Evolutionary conservation across 306 rosid species (phyloP).

Genomic region (Herpetospermum pedunculosum): DNA sequence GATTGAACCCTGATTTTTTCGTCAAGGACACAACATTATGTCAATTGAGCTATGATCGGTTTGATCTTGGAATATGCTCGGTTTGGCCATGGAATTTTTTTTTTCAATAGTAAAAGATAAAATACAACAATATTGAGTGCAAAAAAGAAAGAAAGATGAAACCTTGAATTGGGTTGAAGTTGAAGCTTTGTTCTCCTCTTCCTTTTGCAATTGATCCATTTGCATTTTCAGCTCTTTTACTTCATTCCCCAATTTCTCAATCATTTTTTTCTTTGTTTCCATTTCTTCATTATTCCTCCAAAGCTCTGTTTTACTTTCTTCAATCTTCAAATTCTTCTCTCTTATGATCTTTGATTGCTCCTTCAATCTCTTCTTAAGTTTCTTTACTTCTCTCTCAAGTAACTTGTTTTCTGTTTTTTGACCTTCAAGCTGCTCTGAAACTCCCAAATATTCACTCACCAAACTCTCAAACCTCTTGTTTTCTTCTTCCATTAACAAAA

Average conservation of each 20-base stretch:
- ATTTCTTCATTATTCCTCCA: conserved; percentile 26
- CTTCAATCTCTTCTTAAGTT: conserved; percentile 28
- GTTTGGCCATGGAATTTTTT: too few species aligned
- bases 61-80: too few species aligned
- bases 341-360: conserved; percentile 27
- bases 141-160: conserved; percentile 1
- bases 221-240: conserved; percentile 27
- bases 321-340: conserved; percentile 34
- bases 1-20: too few species aligned
- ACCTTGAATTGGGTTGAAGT: conserved; percentile 29
- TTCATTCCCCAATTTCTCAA: conserved; percentile 37
- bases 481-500: conserved; percentile 31
- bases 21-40: too few species aligned
- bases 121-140: background rate
- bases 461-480: conserved; percentile 30
- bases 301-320: conserved; percentile 32
- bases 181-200: conserved; percentile 33
- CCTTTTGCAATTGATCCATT: conserved; percentile 29
- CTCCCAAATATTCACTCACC: conserved; percentile 19
- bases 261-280: conserved; percentile 20
- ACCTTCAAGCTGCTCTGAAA: conserved; percentile 28
- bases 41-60: too few species aligned
- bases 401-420: conserved; percentile 38
- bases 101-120: background rate
- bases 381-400: conserved; percentile 35